Conservation (phyloP, 1,284 basidiomycete genomes). For the Moniliella sp. region DNA sequence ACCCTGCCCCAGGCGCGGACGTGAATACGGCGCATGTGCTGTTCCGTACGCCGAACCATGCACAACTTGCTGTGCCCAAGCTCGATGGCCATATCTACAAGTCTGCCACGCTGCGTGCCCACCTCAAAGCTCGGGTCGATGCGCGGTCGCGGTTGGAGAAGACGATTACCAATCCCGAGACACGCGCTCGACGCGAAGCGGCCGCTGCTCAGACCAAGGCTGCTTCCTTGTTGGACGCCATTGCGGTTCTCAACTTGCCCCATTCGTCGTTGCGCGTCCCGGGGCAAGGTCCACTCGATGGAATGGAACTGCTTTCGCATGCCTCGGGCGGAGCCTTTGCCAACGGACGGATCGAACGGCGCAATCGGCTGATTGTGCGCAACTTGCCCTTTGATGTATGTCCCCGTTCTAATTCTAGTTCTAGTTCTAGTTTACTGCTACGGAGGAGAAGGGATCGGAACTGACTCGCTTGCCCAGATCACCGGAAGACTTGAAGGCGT, state of each 20-base stretch:
- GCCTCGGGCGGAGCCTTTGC: neutral
- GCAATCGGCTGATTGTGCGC: conserved; percentile 67
- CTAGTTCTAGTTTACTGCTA: conserved; percentile 10
- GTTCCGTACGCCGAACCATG: conserved; percentile 50
- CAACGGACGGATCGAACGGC: conserved; percentile 40
- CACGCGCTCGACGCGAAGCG: neutral
- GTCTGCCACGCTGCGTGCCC: conserved; percentile 61
- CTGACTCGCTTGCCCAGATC: too few species aligned
- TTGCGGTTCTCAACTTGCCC: neutral
- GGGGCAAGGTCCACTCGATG: too few species aligned
- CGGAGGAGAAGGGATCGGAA: too few species aligned
- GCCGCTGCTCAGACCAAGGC: neutral
- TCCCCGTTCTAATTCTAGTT: neutral
- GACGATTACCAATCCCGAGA: conserved; percentile 12
- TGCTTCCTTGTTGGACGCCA: neutral
- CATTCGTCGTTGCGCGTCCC: neutral
- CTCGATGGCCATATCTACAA: conserved; percentile 87
- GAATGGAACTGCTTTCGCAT: neutral
- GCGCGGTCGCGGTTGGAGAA: conserved; percentile 34
- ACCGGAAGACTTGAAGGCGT: conserved; percentile 61
- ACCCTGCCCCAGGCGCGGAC: conserved; percentile 4
- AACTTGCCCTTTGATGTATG: conserved; percentile 52
- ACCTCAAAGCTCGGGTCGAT: conserved; percentile 52
- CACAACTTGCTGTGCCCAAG: conserved; percentile 53
- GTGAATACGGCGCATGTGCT: conserved; percentile 46